These are phyloP conservation scores for Tolypocladium inflatum DNA, from an alignment of 2,329 filamentous ascomycete genomes.

Conservation along the genomic window DNA sequence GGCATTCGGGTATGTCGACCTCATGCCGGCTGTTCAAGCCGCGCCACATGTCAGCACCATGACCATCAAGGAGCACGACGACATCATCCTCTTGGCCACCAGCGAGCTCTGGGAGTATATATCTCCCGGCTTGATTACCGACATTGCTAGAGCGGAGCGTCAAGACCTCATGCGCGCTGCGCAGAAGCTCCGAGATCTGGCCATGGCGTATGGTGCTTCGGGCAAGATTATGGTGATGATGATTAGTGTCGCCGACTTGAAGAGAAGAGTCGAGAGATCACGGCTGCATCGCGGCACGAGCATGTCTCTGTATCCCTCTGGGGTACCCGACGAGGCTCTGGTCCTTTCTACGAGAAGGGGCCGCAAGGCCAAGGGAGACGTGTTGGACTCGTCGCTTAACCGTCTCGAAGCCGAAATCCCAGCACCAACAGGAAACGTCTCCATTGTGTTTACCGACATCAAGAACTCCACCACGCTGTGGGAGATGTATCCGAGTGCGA, in stretches of 20 bases:
- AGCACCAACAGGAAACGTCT: conserved; percentile 80
- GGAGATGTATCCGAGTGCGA: conserved; percentile 91
- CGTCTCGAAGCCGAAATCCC: conserved; percentile 85
- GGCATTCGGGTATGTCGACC: conserved; percentile 87
- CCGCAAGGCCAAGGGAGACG: conserved; percentile 52
- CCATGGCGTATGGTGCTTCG: conserved; percentile 88
- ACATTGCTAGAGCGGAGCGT: conserved; percentile 79
- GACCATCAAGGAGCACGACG: conserved; percentile 76
- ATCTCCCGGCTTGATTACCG: conserved; percentile 79
- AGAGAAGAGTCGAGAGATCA: conserved; percentile 69
- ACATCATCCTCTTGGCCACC: conserved; percentile 86
- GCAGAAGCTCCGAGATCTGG: conserved; percentile 87
- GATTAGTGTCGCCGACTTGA: conserved; percentile 83
- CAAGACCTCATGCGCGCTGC: conserved; percentile 89
- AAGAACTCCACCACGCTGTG: conserved; percentile 95
- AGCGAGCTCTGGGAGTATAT: conserved; percentile 94
- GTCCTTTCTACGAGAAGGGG: conserved; percentile 53
- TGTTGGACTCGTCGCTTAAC: conserved; percentile 79
- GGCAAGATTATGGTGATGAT: conserved; percentile 99
- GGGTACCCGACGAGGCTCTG: conserved; percentile 61
- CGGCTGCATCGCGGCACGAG: conserved; percentile 67
- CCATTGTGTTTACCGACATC: conserved; percentile 97
- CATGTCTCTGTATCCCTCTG: conserved; percentile 74
- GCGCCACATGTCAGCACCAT: conserved; percentile 75
- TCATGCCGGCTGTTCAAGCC: conserved; percentile 88